phyloP scores from a whole-genome alignment of 148 eudicot genomes.

The Cornus suecica region DNA sequence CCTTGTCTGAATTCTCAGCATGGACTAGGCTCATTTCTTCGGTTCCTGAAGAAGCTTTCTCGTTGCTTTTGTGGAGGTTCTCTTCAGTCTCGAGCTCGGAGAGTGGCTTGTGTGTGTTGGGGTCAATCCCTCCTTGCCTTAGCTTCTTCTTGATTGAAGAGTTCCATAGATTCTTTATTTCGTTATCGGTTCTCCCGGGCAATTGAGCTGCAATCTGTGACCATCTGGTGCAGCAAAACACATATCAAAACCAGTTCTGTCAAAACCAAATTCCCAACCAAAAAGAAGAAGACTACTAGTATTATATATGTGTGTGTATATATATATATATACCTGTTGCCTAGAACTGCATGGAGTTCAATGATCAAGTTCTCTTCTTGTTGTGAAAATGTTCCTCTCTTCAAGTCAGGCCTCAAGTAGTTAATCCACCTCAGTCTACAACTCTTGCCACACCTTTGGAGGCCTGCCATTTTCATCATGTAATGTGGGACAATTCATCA shows the following conservation, averaged over 20 bases:
- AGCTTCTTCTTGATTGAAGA: constrained; percentile 86
- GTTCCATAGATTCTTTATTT: constrained; percentile 85
- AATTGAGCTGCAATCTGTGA: constrained; percentile 88
- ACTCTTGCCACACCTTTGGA: constrained; percentile 70
- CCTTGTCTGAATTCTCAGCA: background rate
- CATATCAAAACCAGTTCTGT: too few species aligned
- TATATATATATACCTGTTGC: constrained; percentile 45
- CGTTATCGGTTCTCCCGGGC: constrained; percentile 90
- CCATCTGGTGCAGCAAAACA: constrained; percentile 44
- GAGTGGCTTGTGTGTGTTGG: constrained; percentile 78
- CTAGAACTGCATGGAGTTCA: constrained; percentile 73
- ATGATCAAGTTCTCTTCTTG: constrained; percentile 64
- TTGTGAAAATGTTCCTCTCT: constrained; percentile 70
- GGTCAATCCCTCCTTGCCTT: constrained; percentile 81
- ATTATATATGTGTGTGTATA: background rate
- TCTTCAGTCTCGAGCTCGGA: constrained; percentile 54
- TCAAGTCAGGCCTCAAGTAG: constrained; percentile 75
- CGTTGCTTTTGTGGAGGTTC: constrained; percentile 29
- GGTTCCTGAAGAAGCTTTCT: constrained; percentile 18
- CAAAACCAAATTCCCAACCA: too few species aligned
- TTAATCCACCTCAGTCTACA: constrained; percentile 72
- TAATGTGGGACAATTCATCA: background rate
- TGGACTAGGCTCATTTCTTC: constrained; percentile 5
- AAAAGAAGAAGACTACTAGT: too few species aligned
- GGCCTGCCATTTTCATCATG: constrained; percentile 29